Base-by-base conservation (phyloP, 257 asterid genomes). In the Solanum clarkiae region DNA sequence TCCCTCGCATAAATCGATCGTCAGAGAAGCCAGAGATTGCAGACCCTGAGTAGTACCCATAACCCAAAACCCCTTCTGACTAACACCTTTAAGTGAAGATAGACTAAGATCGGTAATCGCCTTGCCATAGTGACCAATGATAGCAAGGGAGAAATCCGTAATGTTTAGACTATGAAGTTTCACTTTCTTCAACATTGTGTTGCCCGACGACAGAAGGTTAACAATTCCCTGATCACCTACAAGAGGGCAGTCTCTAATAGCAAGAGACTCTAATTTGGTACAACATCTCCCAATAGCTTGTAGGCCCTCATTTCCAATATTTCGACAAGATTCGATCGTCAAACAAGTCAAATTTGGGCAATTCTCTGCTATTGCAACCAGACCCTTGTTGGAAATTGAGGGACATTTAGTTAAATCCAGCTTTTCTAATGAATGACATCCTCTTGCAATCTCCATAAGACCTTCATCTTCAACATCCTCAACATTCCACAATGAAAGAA, bases 21-120 rank as follows among this genome's bases (percentile, higher is more conserved):
- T 82, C 84, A 97, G 87, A 60, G 98, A 93, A 47, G 92, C 86
- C 24, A 97, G 88, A 2, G 84, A 63, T 80, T 90, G 88, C 20
- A 97, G 90, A 71, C 98, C 99, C 82, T 59, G 89, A 36, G 97
- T 94, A 29, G 87, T 93, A 17, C 93, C 97, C 99, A 97, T 97
- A 72, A 91, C 98, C 99, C 98, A 97, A 88, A 97, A 94, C 8
- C 99, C 98, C 88, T 90, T 93, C 87, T 95, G 93, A 90, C 92
- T 95, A 18, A 97, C 98, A 7, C 90, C 93, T 22, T 87, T 93
- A 88, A 97, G 98, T 44, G 92, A 92, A 2, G 87, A 40, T 5
- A 97, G 92, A 13, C 89, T 91, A 55, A 97, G 97, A 89, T 80
- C 88, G 12, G 93, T 89, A 69, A 97, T 88, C 44, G 92, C 86